Evolutionary conservation across 2,329 filamentous ascomycete genomes (phyloP), one percentile per base, ranked within the genome.

Genomic region (Cladophialophora bantiana): DNA sequence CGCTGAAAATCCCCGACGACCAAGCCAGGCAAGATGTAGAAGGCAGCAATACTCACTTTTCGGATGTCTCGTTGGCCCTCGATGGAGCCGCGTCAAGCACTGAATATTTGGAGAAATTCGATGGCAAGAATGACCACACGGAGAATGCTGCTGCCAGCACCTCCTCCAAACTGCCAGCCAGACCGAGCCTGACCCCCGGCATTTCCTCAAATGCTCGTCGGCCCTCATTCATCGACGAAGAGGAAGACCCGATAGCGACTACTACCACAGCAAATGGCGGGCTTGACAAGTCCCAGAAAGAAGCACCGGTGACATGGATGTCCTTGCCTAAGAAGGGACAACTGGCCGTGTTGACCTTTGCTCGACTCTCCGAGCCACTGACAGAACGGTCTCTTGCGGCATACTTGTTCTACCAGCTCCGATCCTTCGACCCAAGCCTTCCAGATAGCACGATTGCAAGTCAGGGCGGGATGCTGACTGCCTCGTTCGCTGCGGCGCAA

Each of bases 361-460:
- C 92, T 7, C 88, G 93, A 34, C 81, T 96, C 26, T 92, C 90
- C 10, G 93, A 96, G 75, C 93, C 93, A 3, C 81, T 96, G 40
- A 90, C 92, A 0, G 91, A 95, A 75, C 93, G 91, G 0, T 92
- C 89, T 12, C 78, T 93, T 7, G 86, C 90, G 78, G 86, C 90
- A 1, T 96, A 96, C 78, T 88, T 96, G 83, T 96, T 92, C 79
- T 96, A 94, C 78, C 92, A 95, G 77, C 85, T 97, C n/a, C 88
- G 88, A 72, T 94, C 89, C 66, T 94, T 96, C 73, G 84, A 91
- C 31, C 83, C 83, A 2, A 82, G 78, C 26, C 77, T 84, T 20
- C 79, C 85, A 2, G 85, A 89, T 62, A 84, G 84, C 1, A 88
- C 85, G 1, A 93, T 96, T 71, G 87, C 93, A 0, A 84, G 85